phyloP scores from a whole-genome alignment of 345 rosid genomes.

The Syzygium grande region DNA sequence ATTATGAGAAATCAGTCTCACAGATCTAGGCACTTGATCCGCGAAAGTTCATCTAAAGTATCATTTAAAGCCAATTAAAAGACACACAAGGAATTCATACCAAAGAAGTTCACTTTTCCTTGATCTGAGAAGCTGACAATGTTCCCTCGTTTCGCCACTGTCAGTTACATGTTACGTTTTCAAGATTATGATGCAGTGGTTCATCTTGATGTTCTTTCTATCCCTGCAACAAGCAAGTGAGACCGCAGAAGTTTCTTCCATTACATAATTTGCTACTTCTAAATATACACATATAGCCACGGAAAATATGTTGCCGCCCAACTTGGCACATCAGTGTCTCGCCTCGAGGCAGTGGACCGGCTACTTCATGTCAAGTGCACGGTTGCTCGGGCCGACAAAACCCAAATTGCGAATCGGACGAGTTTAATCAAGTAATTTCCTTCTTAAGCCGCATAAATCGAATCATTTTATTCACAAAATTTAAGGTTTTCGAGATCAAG shows the following conservation, averaged over 20 bases:
- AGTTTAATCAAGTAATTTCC: neutral
- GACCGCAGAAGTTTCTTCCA: neutral
- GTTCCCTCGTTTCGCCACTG: neutral
- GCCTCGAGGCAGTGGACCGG: neutral
- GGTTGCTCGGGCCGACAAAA: neutral
- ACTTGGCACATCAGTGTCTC: neutral
- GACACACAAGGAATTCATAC: neutral
- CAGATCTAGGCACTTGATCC: neutral
- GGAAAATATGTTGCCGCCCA: neutral
- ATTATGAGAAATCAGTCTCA: neutral
- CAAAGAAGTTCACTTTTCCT: neutral
- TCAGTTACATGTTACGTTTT: neutral
- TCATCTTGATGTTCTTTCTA: neutral
- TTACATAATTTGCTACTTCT: neutral
- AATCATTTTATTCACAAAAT: neutral
- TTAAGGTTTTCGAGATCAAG: neutral
- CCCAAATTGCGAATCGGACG: neutral
- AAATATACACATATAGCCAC: neutral
- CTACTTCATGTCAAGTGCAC: neutral
- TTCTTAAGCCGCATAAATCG: fast-evolving
- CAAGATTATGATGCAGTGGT: neutral
- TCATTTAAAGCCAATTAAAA: neutral
- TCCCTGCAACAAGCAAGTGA: neutral
- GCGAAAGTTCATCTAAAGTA: neutral
- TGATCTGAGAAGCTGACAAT: neutral